Base-by-base conservation (phyloP, 768 basidiomycete species). In the Hebeloma cylindrosporum region DNA sequence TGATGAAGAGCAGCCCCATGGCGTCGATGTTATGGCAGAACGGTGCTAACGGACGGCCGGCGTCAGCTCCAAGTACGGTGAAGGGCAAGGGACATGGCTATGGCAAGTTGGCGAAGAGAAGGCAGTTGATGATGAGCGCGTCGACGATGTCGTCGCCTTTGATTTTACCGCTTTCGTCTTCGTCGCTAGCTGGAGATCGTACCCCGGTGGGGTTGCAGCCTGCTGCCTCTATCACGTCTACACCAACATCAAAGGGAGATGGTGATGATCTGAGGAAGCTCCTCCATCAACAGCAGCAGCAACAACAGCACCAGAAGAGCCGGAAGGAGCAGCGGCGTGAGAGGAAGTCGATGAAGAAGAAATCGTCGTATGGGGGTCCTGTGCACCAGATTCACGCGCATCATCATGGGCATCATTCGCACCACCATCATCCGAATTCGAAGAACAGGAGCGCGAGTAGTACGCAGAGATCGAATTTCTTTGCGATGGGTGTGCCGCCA, bases 301-400 rank as follows among this genome's bases (percentile, higher is more conserved):
- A 71, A 7, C 60, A 69, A 18, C 65, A 70, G 46, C 81, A 83
- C 25, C 66, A 70, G 49, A 84, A 84, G 66, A 77, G 58, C 35
- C 73, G 79, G 48, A 83, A 82, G 61, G 85, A 88, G 65, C 65
- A 75, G 50, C 71, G 79, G 53, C 71, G 78, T 57, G 85, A 88
- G 68, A 79, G 78, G 59, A 85, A 83, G 67, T 69, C 77, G 63
- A 82, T 83, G 64, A 74, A 79, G 52, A 77, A 83, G 69, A 73
- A 68, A 64, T 71, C 69, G 59, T 70, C 68, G 53, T 60, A 77
- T 44, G 57, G 55, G 3, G 61, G 70, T n/a, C 68, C 74, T 26
- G 64, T 65, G 35, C 70, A 71, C 38, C 70, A 68, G 39, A 71
- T 75, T 31, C 72, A 70, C 39, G 75, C 78, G 27, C 75, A 59